Base-by-base conservation (phyloP, 176 grass and related monocot genomes). In the Phragmites australis region DNA sequence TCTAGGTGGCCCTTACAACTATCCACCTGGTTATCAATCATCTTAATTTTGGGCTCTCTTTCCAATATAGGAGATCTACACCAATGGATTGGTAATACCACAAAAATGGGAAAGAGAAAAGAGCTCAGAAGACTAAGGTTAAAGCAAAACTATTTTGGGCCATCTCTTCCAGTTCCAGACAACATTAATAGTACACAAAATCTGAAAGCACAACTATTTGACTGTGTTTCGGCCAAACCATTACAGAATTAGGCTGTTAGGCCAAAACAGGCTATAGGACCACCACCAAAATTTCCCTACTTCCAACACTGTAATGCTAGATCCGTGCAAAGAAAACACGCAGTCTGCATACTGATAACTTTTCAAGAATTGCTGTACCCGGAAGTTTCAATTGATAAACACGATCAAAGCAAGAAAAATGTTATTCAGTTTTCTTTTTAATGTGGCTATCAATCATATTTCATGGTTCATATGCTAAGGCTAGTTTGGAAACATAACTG, bases 241-340 rank as follows among this genome's bases (percentile, higher is more conserved):
- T 46, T 54, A 65, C 8, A 9, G 34, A 70, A 14, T 68, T 62
- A 77, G 45, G 15, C 62, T 81, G 4, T 27, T 68, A 68, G 51
- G 18, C 5, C 31, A 65, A 72, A 64, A 47, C 19, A 74, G 9
- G 31, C 23, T n/a, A 34, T 19, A 45, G 12, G 21, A 45, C 16
- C 14, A 58, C 6, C 9, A 19, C 6, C 1, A 6, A 55, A 44
- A 65, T 64, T 30, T 82, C 26, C 16, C 45, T 37, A 61, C 55
- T 69, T 37, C 16, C 16, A 53, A 77, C 6, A 71, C 15, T 37
- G 10, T 23, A 68, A 21, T 68, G 9, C 10, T 40, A 65, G 31
- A 79, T 71, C 53, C 73, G 76, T 76, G 21, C 6, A 70, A 76
- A 42, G 30, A 49, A 32, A 51, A 32, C n/a, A 52, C 54, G 30